Evolutionary conservation across 352 stramenopile species (phyloP), one percentile per base, ranked within the genome.

Genomic region (Phytophthora hibernalis): DNA sequence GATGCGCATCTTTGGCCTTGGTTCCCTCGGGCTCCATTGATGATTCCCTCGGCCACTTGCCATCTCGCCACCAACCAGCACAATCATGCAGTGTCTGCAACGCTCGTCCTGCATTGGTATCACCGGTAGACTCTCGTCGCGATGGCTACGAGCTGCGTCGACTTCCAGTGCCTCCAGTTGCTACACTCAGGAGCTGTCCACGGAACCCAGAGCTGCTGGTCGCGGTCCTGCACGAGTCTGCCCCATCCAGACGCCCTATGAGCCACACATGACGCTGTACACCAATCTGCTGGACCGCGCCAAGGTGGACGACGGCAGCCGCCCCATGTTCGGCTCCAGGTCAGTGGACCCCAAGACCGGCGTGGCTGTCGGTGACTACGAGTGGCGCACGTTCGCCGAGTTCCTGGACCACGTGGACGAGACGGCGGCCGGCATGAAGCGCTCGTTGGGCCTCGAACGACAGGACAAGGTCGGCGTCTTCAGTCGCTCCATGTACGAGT

Each of bases 401-500:
- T 85, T 87, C 62, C 57, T 85, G 24, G 35, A 60, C 10, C 67
- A 83, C 43, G 77, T 85, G 21, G 72, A 79, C 30, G 60, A 68
- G 6, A 53, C 72, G 12, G 57, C 77, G 3, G 63, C 60, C 13
- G 77, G 72, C 6, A 81, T 88, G 68, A 68, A 72, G n/a, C 48
- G 60, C 18, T 69, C 68, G 24, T 26, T 85, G 12, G 59, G 64
- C 0, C 49, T 84, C 44, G 20, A 61, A 49, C 71, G 80, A 22
- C 72, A 83, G 50, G 80, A 83, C 6, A 74, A 67, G 28, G 70
- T 91, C 18, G 80, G 80, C 16, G 43, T 90, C 28, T 89, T 90
- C 65, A 75, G 54, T 42, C 79, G 83, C 54, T 85, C 82, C 49
- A 79, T 81, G 20, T 81, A 83, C 62, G 83, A 91, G 57, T 90